These are phyloP conservation scores for Tausonia pullulans DNA, from an alignment of 1,284 basidiomycete genomes.

Conservation along the genomic window DNA sequence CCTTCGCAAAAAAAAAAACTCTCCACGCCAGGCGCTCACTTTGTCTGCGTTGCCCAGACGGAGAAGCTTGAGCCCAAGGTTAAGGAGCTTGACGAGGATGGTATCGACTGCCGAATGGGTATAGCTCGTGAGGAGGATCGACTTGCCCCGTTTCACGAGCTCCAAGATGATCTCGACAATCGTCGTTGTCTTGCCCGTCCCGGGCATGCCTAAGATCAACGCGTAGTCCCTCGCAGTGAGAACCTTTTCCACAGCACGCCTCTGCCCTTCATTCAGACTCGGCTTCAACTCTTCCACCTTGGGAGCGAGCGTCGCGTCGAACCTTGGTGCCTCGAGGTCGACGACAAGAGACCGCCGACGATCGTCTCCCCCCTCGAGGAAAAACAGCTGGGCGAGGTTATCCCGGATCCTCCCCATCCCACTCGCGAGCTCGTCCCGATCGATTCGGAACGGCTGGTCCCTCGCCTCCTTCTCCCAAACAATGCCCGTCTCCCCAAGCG, in stretches of 20 bases:
- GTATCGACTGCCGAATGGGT: constrained; percentile 98
- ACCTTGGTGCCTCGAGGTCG: constrained; percentile 60
- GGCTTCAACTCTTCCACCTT: constrained; percentile 25
- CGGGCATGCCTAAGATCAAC: constrained; percentile 91
- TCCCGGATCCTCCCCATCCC: constrained; percentile 81
- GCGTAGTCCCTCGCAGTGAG: constrained; percentile 79
- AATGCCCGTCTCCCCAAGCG: neutral
- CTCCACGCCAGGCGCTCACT: constrained; percentile 40
- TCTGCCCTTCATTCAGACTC: constrained; percentile 64
- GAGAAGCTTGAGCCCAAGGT: constrained; percentile 59
- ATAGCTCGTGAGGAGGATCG: constrained; percentile 78
- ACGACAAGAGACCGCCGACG: constrained; percentile 61
- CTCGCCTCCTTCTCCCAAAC: neutral
- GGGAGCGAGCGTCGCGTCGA: constrained; percentile 36
- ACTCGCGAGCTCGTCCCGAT: constrained; percentile 80
- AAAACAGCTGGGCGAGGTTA: constrained; percentile 83
- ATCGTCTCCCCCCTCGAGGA: constrained; percentile 47
- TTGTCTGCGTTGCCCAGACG: constrained; percentile 85
- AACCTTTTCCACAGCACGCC: constrained; percentile 58
- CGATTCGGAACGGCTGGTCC: constrained; percentile 56
- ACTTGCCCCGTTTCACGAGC: constrained; percentile 70
- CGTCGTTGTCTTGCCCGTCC: constrained; percentile 94
- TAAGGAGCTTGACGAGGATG: constrained; percentile 69
- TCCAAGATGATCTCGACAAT: constrained; percentile 76
- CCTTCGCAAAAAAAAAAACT: neutral